Evolutionary conservation across 768 basidiomycete genomes (phyloP).

Genomic region (Agrocybe praecox): DNA sequence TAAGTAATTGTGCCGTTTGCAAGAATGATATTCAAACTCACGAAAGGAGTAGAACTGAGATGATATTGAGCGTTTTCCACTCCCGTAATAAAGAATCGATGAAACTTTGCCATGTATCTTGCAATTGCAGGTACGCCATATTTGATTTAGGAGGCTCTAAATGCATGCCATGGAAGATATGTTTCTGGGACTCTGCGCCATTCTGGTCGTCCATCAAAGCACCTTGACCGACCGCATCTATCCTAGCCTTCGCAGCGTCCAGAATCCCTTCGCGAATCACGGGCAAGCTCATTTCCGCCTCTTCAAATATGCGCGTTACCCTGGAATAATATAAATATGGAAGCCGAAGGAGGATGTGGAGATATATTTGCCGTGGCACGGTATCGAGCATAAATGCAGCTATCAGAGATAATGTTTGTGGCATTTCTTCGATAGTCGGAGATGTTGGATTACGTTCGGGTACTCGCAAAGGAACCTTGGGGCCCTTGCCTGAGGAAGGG

Average conservation of each 20-base stretch:
- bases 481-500: too few species aligned
- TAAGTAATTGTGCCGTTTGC: too few species aligned
- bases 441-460: too few species aligned
- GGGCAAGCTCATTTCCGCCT: slow-evolving; percentile 60
- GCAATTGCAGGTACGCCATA: slow-evolving; percentile 18
- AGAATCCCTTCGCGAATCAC: slow-evolving; percentile 49
- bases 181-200: too few species aligned
- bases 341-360: slow-evolving; percentile 50
- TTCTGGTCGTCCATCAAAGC: too few species aligned
- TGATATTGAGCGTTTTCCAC: slow-evolving; percentile 38
- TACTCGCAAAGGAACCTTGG: too few species aligned
- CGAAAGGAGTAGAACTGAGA: slow-evolving; percentile 34
- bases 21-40: slow-evolving; percentile 18
- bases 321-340: slow-evolving; percentile 70
- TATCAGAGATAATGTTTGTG: too few species aligned
- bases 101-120: slow-evolving; percentile 29
- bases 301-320: slow-evolving; percentile 64
- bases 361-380: slow-evolving; percentile 25
- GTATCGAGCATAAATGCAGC: background rate
- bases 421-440: too few species aligned
- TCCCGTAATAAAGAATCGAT: slow-evolving; percentile 31
- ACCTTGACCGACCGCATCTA: too few species aligned
- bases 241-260: slow-evolving; percentile 5
- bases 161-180: background rate
- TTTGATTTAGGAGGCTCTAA: slow-evolving; percentile 4